Percentiles rank a stretch among this genome's conserved stretches.
These are phyloP conservation scores for Pachysandra terminalis DNA, from an alignment of 164 flowering plant species.

Conservation along the genomic window DNA sequence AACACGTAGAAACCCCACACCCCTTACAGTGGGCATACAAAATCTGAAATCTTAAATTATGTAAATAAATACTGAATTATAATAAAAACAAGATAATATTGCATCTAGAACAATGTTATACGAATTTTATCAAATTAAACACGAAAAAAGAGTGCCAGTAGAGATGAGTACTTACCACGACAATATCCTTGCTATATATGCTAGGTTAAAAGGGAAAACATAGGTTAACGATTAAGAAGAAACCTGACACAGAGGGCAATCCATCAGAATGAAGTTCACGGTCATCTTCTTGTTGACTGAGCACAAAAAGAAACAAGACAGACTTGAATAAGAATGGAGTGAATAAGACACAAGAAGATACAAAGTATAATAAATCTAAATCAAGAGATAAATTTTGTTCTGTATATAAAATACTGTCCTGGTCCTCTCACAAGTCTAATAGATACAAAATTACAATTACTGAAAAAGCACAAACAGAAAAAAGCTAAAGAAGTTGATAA, in stretches of 20 bases:
- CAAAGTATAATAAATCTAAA: too few relatives aligned
- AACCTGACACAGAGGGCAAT: slow-evolving; percentile 50
- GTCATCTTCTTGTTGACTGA: slow-evolving; percentile 45
- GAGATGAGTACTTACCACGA: background rate
- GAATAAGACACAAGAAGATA: background rate
- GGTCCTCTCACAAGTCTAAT: background rate
- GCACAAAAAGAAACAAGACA: slow-evolving; percentile 5
- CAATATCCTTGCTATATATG: background rate
- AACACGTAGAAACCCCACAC: too few relatives aligned
- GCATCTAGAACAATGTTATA: too few relatives aligned
- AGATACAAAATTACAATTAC: background rate
- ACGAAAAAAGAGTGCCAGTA: too few relatives aligned
- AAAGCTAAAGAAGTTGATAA: too few relatives aligned
- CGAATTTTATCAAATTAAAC: too few relatives aligned
- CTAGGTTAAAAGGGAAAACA: background rate
- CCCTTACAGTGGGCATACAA: too few relatives aligned
- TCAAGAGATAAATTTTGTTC: too few relatives aligned
- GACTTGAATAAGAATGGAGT: background rate
- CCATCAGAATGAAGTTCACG: slow-evolving; percentile 32
- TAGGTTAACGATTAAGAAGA: background rate
- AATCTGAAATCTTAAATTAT: too few relatives aligned
- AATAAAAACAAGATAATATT: too few relatives aligned
- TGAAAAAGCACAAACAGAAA: background rate
- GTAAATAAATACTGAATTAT: too few relatives aligned
- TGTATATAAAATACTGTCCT: background rate